phyloP scores from a whole-genome alignment of 106 monocot genomes.

The Hemerocallis citrina region DNA sequence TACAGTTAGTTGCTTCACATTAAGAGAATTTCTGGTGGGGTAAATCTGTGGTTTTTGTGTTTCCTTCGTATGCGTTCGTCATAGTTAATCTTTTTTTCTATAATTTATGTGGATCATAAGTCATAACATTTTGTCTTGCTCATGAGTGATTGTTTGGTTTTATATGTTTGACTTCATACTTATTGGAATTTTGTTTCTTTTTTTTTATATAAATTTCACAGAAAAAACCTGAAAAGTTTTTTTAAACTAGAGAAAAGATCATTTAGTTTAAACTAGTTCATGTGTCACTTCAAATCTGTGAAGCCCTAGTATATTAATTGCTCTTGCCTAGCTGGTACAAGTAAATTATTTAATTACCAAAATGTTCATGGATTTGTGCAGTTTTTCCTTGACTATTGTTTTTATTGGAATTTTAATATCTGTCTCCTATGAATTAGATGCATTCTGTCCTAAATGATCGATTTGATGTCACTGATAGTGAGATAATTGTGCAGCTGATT shows the following conservation, averaged over 20 bases:
- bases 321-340: background rate
- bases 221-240: too few species aligned
- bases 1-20: too few species aligned
- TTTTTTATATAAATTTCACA: too few species aligned
- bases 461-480: background rate
- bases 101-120: too few species aligned
- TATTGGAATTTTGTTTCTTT: background rate
- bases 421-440: background rate
- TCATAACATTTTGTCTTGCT: background rate
- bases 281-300: background rate
- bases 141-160: background rate
- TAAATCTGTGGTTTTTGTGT: too few species aligned
- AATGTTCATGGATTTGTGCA: background rate
- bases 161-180: background rate
- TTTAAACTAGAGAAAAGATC: too few species aligned
- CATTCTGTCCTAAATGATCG: background rate
- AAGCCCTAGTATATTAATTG: background rate
- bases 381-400: background rate
- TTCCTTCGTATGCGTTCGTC: too few species aligned
- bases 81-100: too few species aligned
- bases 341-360: background rate
- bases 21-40: too few species aligned
- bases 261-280: background rate
- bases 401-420: background rate
- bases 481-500: conserved; percentile 62